A percentile compares a stretch with the other conserved stretches of the same genome.
phyloP scores from a whole-genome alignment of 495 filamentous ascomycete genomes.

The Aspergillus coremiiformis region DNA sequence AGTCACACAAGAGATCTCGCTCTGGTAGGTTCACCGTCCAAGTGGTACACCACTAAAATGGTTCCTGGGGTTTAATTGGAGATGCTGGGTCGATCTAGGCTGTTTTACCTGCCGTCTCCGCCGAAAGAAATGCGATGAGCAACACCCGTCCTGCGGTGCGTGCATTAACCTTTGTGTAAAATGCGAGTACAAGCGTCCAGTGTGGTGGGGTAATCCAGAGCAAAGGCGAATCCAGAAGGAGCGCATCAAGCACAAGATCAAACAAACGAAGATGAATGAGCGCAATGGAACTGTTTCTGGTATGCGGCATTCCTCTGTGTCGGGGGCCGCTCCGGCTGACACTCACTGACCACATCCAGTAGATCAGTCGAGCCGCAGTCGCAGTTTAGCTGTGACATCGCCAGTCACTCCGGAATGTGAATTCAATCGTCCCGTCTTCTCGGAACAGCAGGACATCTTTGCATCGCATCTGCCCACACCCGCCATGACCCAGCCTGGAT shows the following conservation, averaged over 20 bases:
- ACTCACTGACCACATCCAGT: not conserved
- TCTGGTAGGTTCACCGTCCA: constrained; percentile 75
- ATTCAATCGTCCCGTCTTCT: constrained; percentile 56
- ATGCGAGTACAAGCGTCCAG: constrained; percentile 93
- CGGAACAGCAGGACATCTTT: constrained; percentile 53
- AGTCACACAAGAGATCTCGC: constrained; percentile 87
- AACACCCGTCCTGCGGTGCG: constrained; percentile 73
- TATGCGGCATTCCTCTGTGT: constrained; percentile 13
- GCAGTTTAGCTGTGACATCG: constrained; percentile 36
- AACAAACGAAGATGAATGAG: constrained; percentile 88
- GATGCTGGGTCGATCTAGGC: constrained; percentile 44
- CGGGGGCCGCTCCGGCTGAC: no score
- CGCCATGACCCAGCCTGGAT: constrained; percentile 25
- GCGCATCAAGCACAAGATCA: constrained; percentile 92
- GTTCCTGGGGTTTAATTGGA: not conserved
- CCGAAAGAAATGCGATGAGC: constrained; percentile 97
- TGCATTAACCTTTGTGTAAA: constrained; percentile 79
- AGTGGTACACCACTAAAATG: not conserved
- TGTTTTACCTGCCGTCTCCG: constrained; percentile 96
- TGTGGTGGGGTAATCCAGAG: constrained; percentile 95
- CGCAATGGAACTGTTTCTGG: constrained; percentile 51
- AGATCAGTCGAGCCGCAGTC: constrained; percentile 16
- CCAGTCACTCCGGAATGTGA: constrained; percentile 66
- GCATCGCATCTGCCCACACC: constrained; percentile 43
- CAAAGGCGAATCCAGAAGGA: constrained; percentile 83